Evolutionary conservation across 1,139 yeast genomes (phyloP).

Genomic region (Wickerhamiella infanticola): DNA sequence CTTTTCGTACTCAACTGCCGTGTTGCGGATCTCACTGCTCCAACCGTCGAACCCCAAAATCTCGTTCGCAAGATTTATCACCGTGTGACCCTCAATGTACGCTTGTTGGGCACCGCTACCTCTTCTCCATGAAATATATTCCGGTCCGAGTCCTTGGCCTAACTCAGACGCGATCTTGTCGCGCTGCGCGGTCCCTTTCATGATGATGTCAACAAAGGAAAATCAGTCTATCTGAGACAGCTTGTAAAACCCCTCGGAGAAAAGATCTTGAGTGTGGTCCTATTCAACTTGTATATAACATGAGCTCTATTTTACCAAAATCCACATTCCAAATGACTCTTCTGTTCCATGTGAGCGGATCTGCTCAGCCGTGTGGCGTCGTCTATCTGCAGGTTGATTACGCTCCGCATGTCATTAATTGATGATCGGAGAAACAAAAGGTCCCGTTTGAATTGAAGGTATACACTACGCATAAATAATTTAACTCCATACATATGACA

Average conservation of each 20-base stretch:
- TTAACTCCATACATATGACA: slow-evolving; percentile 14
- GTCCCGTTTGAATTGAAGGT: background rate
- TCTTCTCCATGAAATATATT: slow-evolving; percentile 66
- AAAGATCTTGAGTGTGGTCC: too few relatives aligned
- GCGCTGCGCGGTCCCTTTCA: slow-evolving; percentile 1
- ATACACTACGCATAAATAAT: background rate
- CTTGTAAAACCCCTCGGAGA: too few relatives aligned
- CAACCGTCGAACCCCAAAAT: slow-evolving; percentile 55
- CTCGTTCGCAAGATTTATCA: slow-evolving; percentile 43
- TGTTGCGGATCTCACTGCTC: slow-evolving; percentile 35
- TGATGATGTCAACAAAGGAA: background rate
- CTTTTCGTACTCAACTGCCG: slow-evolving; percentile 23
- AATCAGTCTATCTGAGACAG: background rate
- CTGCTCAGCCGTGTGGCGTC: background rate
- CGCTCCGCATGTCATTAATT: background rate
- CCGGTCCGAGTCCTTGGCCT: slow-evolving; percentile 46
- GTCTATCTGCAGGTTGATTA: background rate
- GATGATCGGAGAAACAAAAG: background rate
- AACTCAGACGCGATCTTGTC: slow-evolving; percentile 10
- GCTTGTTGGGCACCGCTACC: slow-evolving; percentile 33
- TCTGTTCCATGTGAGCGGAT: too few relatives aligned
- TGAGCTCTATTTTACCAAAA: too few relatives aligned
- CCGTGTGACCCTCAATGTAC: slow-evolving; percentile 31
- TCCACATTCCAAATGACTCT: too few relatives aligned
- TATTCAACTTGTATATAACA: too few relatives aligned